Base-by-base conservation (phyloP, 192 early-diverging fungal species). In the Rhizoclosmatium sp. region DNA sequence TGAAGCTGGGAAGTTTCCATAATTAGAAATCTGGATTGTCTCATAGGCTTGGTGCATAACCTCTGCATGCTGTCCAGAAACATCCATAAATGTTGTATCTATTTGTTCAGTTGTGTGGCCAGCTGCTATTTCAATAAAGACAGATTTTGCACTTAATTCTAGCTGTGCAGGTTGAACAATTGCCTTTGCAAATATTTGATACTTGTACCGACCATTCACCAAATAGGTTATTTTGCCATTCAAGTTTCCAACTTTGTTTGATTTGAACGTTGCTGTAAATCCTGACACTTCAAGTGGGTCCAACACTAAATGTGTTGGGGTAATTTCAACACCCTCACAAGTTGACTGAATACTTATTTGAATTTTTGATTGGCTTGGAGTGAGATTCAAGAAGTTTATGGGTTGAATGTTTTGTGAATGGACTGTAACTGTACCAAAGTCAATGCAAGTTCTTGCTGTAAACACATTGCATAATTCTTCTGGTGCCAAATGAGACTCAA, bases 121-220 rank as follows among this genome's bases (percentile, higher is more conserved):
- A 3, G 46, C 46, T 3, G 23, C 48, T 19, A 87, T 58, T 14
- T 77, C 70, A 39, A 87, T 31, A 1, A 71, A 31, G 31, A 80
- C 40, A 4, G 12, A 3, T 3, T 48, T 58, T 16, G 47, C 31
- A 41, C 49, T 59, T 40, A 84, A 42, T 40, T 81, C 76, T 3
- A 88, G 78, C 4, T 12, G 39, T 16, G 86, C 61, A 1, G 82
- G 81, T 12, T 72, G 44, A 2, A 89, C 84, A 5, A 47, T 58
- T 0, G 79, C 85, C 21, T 68, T 59, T 31, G 84, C 66, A 3
- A 80, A 80, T 49, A 89, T 69, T 48, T 83, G 82, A 65, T 87
- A 87, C 69, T 80, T 84, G 75, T 89, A 86, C 59, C 88, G 72
- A 14, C 84, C 84, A 79, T 89, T 89, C 12, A 89, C 81, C 7